Base-by-base conservation (phyloP, 2,329 filamentous ascomycete genomes). In the Fusarium metavorans region DNA sequence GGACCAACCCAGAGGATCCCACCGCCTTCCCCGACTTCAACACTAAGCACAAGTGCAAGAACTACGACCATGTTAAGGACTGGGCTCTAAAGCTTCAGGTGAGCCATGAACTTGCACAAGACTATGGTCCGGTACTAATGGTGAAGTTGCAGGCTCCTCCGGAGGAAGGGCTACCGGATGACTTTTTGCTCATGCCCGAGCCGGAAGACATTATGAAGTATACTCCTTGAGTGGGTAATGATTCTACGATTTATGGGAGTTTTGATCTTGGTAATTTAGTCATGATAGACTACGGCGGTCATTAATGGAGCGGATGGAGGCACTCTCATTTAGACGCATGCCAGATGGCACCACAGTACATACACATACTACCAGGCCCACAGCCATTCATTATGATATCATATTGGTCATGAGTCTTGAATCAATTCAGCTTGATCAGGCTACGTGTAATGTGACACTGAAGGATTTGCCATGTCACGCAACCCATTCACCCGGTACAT, bases 11-110 rank as follows among this genome's bases (percentile, higher is more conserved):
- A 4, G 75, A 83, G 1, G 80, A 83, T 10, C 85, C 86, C 0
- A 81, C 83, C 50, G 84, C 89, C 1, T 91, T 90, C 72, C 88
- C 90, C 3, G 89, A 92, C 78, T 92, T 92, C 81, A 90, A 90
- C 75, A 91, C 90, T 0, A 83, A 84, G 66, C 91, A 92, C 77
- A 83, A 83, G 57, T 92, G 90, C 79, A 86, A 88, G 37, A 89
- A 90, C 77, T 91, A 88, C 62, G 88, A 90, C 3, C 85, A 82
- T 1, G 80, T 91, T 6, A 80, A 86, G 32, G 71, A 81, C 18
- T 92, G 89, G 89, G 89, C 89, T 2, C 84, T 89, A 68, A 80
- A 79, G 34, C 83, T 87, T 30, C 89, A 92, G 70, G 86, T 84
- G 37, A 66, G 74, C 20, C 11, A 5, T 2, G 2, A 4, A 16